phyloP scores from a whole-genome alignment of 2,329 filamentous ascomycete genomes.

The Ophiobolus disseminans region DNA sequence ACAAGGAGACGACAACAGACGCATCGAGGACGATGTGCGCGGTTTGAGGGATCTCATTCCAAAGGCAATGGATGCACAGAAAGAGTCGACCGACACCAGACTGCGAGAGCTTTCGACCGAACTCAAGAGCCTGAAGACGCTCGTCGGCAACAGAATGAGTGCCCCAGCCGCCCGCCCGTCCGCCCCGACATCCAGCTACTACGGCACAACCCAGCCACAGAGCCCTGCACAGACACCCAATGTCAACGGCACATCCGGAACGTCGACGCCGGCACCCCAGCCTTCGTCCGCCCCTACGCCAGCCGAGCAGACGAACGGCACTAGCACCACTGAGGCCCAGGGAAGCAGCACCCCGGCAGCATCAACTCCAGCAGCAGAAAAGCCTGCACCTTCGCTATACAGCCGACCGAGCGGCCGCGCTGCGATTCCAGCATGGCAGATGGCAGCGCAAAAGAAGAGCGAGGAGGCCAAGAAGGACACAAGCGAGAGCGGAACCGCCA shows the following conservation, averaged over 20 bases:
- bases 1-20: constrained; percentile 85
- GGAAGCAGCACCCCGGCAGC: constrained; percentile 24
- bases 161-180: constrained; percentile 38
- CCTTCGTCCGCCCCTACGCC: constrained; percentile 22
- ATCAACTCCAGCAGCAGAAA: constrained; percentile 37
- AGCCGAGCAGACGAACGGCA: constrained; percentile 29
- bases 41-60: constrained; percentile 85
- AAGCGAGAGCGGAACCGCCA: constrained; percentile 46
- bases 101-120: constrained; percentile 86
- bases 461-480: constrained; percentile 55
- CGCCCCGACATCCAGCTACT: constrained; percentile 30
- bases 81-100: constrained; percentile 79
- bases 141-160: constrained; percentile 71
- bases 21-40: constrained; percentile 85
- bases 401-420: constrained; percentile 46
- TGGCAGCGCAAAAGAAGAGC: constrained; percentile 58
- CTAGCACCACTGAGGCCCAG: constrained; percentile 26
- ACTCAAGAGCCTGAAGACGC: constrained; percentile 88
- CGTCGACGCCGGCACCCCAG: constrained; percentile 25
- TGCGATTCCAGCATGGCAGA: constrained; percentile 62
- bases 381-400: constrained; percentile 39
- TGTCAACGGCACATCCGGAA: constrained; percentile 34
- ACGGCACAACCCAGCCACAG: constrained; percentile 29
- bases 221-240: constrained; percentile 29
- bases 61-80: constrained; percentile 85